phyloP scores from a whole-genome alignment of 768 basidiomycete genomes.

The Podaxis sp. region DNA sequence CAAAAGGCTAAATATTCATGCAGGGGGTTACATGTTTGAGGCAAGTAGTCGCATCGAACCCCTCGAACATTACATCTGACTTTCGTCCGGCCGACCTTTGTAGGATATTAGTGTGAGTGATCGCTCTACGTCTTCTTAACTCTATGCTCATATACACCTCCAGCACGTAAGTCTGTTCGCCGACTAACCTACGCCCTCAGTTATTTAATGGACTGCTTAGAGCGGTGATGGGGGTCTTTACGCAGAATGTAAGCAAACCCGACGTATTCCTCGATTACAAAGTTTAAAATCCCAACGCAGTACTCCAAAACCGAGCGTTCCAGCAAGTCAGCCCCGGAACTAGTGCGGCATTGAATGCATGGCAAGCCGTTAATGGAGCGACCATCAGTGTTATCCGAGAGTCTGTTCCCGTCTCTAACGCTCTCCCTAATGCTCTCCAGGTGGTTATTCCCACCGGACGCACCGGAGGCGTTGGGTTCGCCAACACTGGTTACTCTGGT shows the following conservation, averaged over 20 bases:
- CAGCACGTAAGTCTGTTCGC: constrained; percentile 34
- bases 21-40: constrained; percentile 55
- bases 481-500: constrained; percentile 62
- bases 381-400: constrained; percentile 54
- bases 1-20: background rate
- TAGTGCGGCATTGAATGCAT: constrained; percentile 46
- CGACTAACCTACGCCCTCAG: background rate
- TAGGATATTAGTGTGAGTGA: constrained; percentile 63
- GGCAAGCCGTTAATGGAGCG: constrained; percentile 48
- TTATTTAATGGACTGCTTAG: constrained; percentile 26
- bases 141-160: constrained; percentile 2
- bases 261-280: background rate
- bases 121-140: background rate
- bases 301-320: constrained; percentile 71
- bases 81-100: background rate
- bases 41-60: constrained; percentile 26
- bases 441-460: constrained; percentile 42
- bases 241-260: constrained; percentile 47
- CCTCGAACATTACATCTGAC: background rate
- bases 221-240: constrained; percentile 73
- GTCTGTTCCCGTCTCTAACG: constrained; percentile 49
- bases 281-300: constrained; percentile 26
- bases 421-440: constrained; percentile 63
- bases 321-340: constrained; percentile 61
- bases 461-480: constrained; percentile 48